Conservation (phyloP, 768 basidiomycete genomes). For the Leccinum barrowsii region DNA sequence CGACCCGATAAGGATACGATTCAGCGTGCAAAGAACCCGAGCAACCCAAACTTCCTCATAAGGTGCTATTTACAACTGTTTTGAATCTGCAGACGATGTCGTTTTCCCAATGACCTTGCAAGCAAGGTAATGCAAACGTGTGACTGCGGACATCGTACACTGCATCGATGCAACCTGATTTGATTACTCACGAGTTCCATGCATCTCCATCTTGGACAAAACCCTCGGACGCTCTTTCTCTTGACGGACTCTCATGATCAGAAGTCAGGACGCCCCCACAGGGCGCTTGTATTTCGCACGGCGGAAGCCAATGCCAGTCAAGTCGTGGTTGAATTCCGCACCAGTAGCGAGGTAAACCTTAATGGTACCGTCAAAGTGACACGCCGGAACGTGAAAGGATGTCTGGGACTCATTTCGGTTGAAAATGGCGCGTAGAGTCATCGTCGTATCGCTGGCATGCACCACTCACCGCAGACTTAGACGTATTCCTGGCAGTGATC, state of each 20-base stretch:
- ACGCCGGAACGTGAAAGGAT: constrained; percentile 74
- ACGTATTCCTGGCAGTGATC: constrained; percentile 83
- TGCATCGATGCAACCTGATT: background rate
- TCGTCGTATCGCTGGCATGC: background rate
- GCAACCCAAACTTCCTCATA: too few species aligned
- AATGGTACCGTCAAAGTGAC: constrained; percentile 60
- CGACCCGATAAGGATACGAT: too few species aligned
- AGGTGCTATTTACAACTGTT: too few species aligned
- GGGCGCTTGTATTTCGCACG: constrained; percentile 71
- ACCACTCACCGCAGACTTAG: constrained; percentile 35
- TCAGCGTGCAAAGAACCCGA: too few species aligned
- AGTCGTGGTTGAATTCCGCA: constrained; percentile 85
- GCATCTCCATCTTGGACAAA: constrained; percentile 71
- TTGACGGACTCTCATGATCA: constrained; percentile 69
- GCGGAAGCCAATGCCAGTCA: constrained; percentile 50
- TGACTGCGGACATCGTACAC: background rate
- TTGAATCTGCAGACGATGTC: too few species aligned
- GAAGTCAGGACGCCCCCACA: constrained; percentile 51
- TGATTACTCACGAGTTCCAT: constrained; percentile 36
- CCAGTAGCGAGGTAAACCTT: constrained; percentile 68
- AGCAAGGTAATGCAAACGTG: too few species aligned
- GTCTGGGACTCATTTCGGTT: constrained; percentile 75
- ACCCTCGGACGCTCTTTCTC: constrained; percentile 69
- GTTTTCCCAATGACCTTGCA: too few species aligned
- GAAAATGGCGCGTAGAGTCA: constrained; percentile 51